A percentile compares a stretch with the other conserved stretches of the same genome.
Evolutionary conservation across 495 filamentous ascomycete genomes (phyloP).

Genomic region (Lasiosphaeria ovina): DNA sequence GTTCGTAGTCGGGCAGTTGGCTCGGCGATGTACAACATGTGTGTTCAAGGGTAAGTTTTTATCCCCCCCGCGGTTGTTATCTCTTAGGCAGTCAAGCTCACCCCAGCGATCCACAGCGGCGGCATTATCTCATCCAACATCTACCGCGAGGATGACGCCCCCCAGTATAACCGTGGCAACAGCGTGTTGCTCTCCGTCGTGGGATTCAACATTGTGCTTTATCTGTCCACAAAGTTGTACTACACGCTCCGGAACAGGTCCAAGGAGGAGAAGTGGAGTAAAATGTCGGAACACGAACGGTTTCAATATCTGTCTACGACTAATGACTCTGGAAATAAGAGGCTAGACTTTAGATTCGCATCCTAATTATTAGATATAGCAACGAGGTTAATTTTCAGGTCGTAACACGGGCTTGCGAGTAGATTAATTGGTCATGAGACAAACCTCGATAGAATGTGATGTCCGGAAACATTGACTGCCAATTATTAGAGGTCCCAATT

Average conservation of each 20-base stretch:
- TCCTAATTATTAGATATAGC: conserved; percentile 21
- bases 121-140: conserved; percentile 55
- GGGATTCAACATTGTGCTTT: conserved; percentile 53
- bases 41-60: conserved; percentile 54
- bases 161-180: conserved; percentile 67
- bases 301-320: conserved; percentile 64
- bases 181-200: conserved; percentile 58
- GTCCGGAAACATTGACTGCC: too few relatives aligned
- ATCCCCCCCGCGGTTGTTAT: conserved; percentile 16
- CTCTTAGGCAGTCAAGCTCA: too few relatives aligned
- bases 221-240: conserved; percentile 58
- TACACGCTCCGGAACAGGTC: conserved; percentile 59
- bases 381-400: neutral
- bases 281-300: conserved; percentile 63
- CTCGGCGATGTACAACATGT: conserved; percentile 71
- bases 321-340: conserved; percentile 67
- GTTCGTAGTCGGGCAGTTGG: conserved; percentile 66
- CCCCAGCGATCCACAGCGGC: conserved; percentile 23
- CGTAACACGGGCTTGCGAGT: too few relatives aligned
- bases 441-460: too few relatives aligned
- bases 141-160: conserved; percentile 64
- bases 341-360: conserved; percentile 58
- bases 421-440: too few relatives aligned
- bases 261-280: conserved; percentile 42
- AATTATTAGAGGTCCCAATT: too few relatives aligned